Base-by-base conservation (phyloP, 352 stramenopile genomes). In the Pythium sukuiense region DNA sequence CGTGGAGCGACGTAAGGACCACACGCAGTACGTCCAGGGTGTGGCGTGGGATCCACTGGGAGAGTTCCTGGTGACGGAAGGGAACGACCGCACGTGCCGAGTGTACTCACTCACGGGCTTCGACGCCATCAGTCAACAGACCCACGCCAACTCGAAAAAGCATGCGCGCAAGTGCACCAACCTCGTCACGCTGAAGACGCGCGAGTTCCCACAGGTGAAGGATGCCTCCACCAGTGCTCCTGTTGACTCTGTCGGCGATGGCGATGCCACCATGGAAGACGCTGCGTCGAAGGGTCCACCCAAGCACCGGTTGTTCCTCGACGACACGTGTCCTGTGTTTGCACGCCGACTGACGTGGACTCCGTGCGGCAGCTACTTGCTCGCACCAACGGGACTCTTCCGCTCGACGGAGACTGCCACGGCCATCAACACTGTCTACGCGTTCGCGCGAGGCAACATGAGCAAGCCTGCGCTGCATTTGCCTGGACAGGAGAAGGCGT, bases 11-110 rank as follows among this genome's bases (percentile, higher is more conserved):
- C 71, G 91, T 77, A 86, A 92, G 55, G 96, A 99, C 74, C 96
- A 99, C 73, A 96, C 81, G 45, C 90, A 98, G 70, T 99, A 98
- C 76, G 94, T 99, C 50, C 96, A 99, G 75, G 97, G 97, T 43
- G 95, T 97, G n/a, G 81, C 91, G 2, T 98, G 94, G 80, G 96
- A 99, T 75, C 97, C 97, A 9, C 87, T 97, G 13, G 96, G 93
- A 24, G 88, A 98, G 43, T 98, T 96, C 55, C 75, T 99, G 39
- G 90, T 96, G 3, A 98, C 93, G 35, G 90, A 97, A 70, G 92
- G 93, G 49, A 98, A 97, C 66, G 96, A 99, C 81, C 88, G 96
- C 27, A 97, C 90, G 26, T 97, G 97, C 14, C 86, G 93, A 54
- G 85, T 99, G n/a, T 98, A 97, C 66, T 92, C 79, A 48, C 73